Base-by-base conservation (phyloP, 495 filamentous ascomycete genomes). In the Penicillium salamii region DNA sequence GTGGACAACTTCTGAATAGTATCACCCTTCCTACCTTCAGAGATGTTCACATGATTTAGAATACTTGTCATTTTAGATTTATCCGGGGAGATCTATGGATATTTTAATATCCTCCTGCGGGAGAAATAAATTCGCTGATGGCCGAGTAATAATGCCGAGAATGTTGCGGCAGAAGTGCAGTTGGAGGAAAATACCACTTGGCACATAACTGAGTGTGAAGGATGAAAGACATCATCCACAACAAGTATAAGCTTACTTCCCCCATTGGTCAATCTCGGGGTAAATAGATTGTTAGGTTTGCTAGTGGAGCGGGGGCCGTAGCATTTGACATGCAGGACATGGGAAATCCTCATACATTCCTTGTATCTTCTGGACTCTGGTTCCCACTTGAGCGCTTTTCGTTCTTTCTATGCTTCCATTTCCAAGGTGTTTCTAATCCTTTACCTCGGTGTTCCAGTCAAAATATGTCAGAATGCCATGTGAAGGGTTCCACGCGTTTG, bases 291-390 rank as follows among this genome's bases (percentile, higher is more conserved):
- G 13, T 42, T 42, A 28, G 21, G 39, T 42, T 42, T n/a, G 39
- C 11, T n/a, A 28, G 39, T 3, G 18, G 28, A 42, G 39, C 9
- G 39, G 39, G 39, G 39, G 7, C 28, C 13, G 39, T 42, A 42
- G 21, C 21, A 42, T 42, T 28, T 3, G 39, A 14, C 39, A 42
- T 42, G 39, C 39, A 42, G 39, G 37, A 19, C n/a, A 40, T 40
- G 21, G 6, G 13, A 12, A 14, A n/a, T n/a, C 3, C 37, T n/a
- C 37, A 40, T n/a, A n/a, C 37, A 40, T 40, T 40, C 8, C 17
- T 20, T 21, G 9, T 26, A 28, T 5, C 7, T 42, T 26, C 23
- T 26, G 23, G 4, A 26, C 11, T 5, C 29, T 11, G 12, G 11
- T 32, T 32, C 12, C 29, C 29, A 32, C 29, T 32, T 8, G 4